Conservation (phyloP, 345 rosid genomes). For the Salix exigua region DNA sequence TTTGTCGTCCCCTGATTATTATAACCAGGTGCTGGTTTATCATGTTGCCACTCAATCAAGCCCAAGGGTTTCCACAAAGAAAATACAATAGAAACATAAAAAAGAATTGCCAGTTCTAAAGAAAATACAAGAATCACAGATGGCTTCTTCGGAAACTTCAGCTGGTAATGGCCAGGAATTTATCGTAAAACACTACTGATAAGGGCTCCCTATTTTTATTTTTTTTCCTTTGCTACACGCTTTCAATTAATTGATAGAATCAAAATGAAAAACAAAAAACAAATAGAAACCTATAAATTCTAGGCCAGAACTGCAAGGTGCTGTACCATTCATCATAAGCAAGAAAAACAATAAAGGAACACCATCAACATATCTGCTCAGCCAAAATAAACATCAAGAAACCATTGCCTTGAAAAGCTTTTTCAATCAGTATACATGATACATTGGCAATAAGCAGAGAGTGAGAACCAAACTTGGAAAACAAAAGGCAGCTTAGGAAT, state of each 20-base stretch:
- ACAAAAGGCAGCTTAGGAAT: constrained; percentile 16
- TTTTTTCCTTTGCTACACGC: neutral
- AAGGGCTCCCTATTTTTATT: neutral
- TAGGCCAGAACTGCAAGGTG: neutral
- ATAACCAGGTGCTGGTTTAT: neutral
- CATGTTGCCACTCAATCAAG: neutral
- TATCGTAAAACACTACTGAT: neutral
- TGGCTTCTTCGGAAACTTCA: neutral
- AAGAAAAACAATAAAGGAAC: neutral
- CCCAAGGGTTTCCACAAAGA: neutral
- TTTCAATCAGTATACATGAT: neutral
- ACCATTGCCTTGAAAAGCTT: neutral
- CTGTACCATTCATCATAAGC: neutral
- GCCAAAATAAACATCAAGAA: neutral
- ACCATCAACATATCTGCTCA: neutral
- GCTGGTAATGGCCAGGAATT: too few relatives aligned
- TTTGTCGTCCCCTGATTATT: neutral
- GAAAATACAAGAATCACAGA: neutral
- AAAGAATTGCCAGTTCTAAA: neutral
- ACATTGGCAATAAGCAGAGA: neutral
- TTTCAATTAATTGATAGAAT: neutral
- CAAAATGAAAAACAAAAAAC: neutral
- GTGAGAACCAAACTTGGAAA: neutral
- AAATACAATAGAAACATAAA: neutral
- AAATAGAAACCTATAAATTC: neutral